Evolutionary conservation across 176 grass and related monocot genomes (phyloP).

Genomic region (Bothriochloa decipiens): DNA sequence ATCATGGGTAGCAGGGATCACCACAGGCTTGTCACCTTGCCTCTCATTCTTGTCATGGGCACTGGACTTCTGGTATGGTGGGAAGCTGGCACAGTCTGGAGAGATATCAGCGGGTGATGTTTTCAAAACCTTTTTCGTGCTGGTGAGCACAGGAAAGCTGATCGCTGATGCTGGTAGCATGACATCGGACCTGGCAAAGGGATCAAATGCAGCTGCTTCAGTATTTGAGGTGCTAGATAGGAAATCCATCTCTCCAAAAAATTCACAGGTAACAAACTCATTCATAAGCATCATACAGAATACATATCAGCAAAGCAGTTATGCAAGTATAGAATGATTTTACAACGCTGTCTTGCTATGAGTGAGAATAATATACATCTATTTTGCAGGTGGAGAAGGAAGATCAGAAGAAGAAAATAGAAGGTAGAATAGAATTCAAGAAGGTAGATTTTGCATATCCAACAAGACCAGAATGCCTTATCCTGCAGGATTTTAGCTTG

Average conservation of each 20-base stretch:
- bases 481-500: slow-evolving; percentile 89
- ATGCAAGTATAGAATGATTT: slow-evolving; percentile 20
- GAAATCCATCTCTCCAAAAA: slow-evolving; percentile 74
- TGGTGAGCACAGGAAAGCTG: slow-evolving; percentile 98
- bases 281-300: slow-evolving; percentile 15
- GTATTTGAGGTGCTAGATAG: slow-evolving; percentile 97
- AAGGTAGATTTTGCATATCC: slow-evolving; percentile 98
- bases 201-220: slow-evolving; percentile 86
- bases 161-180: slow-evolving; percentile 98
- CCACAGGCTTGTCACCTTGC: slow-evolving; percentile 88
- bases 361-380: slow-evolving; percentile 27
- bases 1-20: slow-evolving; percentile 90
- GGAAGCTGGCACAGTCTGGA: slow-evolving; percentile 77
- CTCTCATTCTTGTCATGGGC: slow-evolving; percentile 94
- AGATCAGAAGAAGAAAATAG: slow-evolving; percentile 61
- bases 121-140: slow-evolving; percentile 98
- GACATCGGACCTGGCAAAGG: slow-evolving; percentile 97
- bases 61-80: slow-evolving; percentile 98
- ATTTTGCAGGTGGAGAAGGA: slow-evolving; percentile 66
- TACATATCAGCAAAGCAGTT: slow-evolving; percentile 4
- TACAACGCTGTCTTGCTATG: slow-evolving; percentile 7
- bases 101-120: slow-evolving; percentile 89
- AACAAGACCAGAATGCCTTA: slow-evolving; percentile 75
- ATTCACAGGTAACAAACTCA: slow-evolving; percentile 53
- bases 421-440: slow-evolving; percentile 87